phyloP scores from a whole-genome alignment of 345 rosid species.

The Gossypium arboreum region DNA sequence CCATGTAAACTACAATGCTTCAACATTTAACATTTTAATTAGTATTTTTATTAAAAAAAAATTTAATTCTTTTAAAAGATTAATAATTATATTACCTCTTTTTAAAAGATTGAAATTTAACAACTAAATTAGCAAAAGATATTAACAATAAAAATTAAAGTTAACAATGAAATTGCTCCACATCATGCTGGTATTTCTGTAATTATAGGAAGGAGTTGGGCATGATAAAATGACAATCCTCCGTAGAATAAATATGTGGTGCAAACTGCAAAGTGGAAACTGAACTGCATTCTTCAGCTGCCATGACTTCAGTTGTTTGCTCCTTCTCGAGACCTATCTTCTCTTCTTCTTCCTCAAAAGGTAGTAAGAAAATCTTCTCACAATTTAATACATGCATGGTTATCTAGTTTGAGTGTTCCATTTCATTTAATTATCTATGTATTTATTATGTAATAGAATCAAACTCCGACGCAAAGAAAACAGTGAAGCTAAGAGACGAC shows the following conservation, averaged over 20 bases:
- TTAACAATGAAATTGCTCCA: not conserved
- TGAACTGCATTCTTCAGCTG: not conserved
- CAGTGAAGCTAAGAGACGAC: constrained; percentile 64
- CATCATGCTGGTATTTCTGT: not conserved
- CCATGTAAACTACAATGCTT: no score
- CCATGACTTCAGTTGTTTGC: constrained; percentile 40
- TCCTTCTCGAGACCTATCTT: constrained; percentile 32
- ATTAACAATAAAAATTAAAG: not conserved
- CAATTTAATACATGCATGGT: not conserved
- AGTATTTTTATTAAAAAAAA: no score
- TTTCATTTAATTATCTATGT: not conserved
- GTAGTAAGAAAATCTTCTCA: constrained; percentile 14
- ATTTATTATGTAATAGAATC: constrained; percentile 21
- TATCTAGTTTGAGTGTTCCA: not conserved
- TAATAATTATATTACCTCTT: rapidly evolving
- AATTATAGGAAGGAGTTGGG: not conserved
- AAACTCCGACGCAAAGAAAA: constrained; percentile 34
- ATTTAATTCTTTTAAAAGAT: no score
- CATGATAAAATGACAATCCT: not conserved
- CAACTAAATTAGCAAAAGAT: no score
- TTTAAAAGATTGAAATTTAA: no score
- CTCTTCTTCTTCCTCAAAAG: constrained; percentile 40
- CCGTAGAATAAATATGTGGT: constrained; percentile 6
- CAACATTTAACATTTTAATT: no score
- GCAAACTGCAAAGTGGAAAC: constrained; percentile 7